Conservation (phyloP, 176 grass and related monocot species). For the Canna indica region DNA sequence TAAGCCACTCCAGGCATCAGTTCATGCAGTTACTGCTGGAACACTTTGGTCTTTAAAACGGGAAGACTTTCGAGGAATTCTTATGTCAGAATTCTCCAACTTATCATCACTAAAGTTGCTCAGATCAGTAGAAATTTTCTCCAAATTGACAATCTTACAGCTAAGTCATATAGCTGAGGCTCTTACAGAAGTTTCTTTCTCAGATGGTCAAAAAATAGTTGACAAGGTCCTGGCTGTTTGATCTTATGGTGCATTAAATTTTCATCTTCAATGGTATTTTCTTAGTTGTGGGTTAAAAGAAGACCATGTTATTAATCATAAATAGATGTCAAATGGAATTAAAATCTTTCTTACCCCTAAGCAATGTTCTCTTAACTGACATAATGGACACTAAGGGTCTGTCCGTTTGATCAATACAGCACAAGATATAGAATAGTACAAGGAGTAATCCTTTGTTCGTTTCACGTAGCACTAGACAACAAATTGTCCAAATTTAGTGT, state of each 20-base stretch:
- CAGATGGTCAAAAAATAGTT: constrained; percentile 74
- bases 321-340: too few relatives aligned
- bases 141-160: constrained; percentile 77
- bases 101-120: constrained; percentile 81
- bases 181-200: constrained; percentile 70
- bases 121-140: constrained; percentile 64
- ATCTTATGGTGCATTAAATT: background rate
- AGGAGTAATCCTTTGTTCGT: too few relatives aligned
- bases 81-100: constrained; percentile 92
- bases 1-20: constrained; percentile 93
- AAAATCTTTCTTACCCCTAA: too few relatives aligned
- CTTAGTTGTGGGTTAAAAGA: background rate
- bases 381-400: background rate
- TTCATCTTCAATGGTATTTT: background rate
- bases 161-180: constrained; percentile 75
- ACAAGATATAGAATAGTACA: too few relatives aligned
- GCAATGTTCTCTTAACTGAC: background rate
- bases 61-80: constrained; percentile 90
- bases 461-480: too few relatives aligned
- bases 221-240: constrained; percentile 42
- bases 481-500: too few relatives aligned
- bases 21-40: constrained; percentile 71
- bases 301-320: background rate
- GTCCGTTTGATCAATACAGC: too few relatives aligned
- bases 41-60: constrained; percentile 86